Percentiles rank a stretch among this genome's conserved stretches.
Conservation (phyloP, 305 asterid species). For the Coffea humblotiana region DNA sequence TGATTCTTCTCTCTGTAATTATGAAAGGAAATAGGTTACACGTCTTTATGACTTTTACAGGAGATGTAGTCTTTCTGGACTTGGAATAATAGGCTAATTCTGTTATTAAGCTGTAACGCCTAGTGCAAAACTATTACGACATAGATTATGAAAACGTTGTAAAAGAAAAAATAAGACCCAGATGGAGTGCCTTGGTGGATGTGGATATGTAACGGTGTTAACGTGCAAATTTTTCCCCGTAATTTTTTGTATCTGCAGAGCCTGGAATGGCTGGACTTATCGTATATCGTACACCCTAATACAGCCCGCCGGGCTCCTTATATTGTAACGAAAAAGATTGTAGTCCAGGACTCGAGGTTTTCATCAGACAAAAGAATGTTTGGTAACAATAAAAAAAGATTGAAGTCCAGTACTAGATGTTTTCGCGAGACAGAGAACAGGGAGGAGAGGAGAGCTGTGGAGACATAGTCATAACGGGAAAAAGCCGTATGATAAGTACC, state of each 20-base stretch:
- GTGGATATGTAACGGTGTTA: too few species aligned
- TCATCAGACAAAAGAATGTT: too few species aligned
- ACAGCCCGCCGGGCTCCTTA: too few species aligned
- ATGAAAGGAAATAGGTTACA: not conserved
- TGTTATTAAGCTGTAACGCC: not conserved
- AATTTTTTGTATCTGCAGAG: not conserved
- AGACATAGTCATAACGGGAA: not conserved
- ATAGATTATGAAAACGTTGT: not conserved
- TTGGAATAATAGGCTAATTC: not conserved
- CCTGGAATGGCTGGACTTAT: not conserved
- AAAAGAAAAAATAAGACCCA: not conserved
- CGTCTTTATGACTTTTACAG: not conserved
- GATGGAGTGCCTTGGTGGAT: not conserved
- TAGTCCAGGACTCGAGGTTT: not conserved
- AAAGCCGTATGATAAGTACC: not conserved
- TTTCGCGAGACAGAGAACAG: too few species aligned
- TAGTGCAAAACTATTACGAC: too few species aligned
- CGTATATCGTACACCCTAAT: not conserved
- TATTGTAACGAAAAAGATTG: not conserved
- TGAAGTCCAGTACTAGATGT: not conserved
- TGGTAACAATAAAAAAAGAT: not conserved
- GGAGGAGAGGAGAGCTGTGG: not conserved
- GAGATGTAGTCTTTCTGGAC: not conserved
- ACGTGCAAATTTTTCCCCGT: not conserved
- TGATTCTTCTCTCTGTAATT: not conserved